Evolutionary conservation across 2,329 filamentous ascomycete species (phyloP), one percentile per base, ranked within the genome.

Genomic region (Balansia obtecta): DNA sequence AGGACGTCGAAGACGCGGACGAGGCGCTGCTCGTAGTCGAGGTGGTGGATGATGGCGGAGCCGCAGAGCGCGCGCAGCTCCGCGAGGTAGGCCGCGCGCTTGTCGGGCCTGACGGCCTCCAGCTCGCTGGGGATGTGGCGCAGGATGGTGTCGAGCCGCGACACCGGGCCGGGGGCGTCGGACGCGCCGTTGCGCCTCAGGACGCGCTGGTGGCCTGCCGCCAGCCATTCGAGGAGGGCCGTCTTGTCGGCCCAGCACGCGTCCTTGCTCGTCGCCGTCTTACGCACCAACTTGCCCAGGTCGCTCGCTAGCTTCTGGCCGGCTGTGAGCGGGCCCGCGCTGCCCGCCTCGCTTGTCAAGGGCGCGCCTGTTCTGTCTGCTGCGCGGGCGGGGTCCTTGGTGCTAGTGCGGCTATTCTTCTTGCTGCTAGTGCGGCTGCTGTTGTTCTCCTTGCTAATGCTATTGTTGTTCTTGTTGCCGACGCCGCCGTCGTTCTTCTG

Each of bases 1-100:
- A 62, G 49, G 16, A 66, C 58, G 13, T 51, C 54, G 12, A 56
- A 53, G 32, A 67, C 53, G 16, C 50, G 56, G 2, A 32, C 34
- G 2, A 62, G 55, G 4, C 61, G 58, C 32, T 58, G 53, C 11
- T 46, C 15, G 52, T 58, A 61, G 18, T 51, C 40, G 49, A 59
- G 53, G 8, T 51, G 45, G 15, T 50, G 47, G 5, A 55, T 40
- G 1, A 39, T 27, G 9, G 46, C 46, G 4, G 57, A 50, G 16
- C 50, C 50, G 42, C 54, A 56, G 20, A 58, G 46, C 2, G 45
- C 34, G 37, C 50, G 13, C 37, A 65, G 58, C 50, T 58, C 55
- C 9, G 27, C 45, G 34, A 59, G 51, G 51, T 65, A 64, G 7
- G 1, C 37, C 2, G 40, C 18, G 60, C 61, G 62, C 6, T 50